Conservation (phyloP, 345 rosid genomes). For the Populus nigra region DNA sequence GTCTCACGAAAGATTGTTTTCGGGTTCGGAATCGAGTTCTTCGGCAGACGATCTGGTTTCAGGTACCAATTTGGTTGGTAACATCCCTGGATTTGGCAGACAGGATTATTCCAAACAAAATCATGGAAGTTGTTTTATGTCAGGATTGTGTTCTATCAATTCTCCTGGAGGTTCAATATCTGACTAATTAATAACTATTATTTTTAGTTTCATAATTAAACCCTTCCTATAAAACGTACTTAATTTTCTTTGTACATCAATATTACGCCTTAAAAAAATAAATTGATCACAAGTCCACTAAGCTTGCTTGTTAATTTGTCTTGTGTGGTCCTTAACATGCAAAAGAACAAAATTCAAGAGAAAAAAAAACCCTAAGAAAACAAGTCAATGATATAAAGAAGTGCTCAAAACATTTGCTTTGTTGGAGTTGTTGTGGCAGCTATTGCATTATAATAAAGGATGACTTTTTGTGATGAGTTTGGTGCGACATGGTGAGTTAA, state of each 20-base stretch:
- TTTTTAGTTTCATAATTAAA: not conserved
- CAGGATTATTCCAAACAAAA: slow-evolving; percentile 22
- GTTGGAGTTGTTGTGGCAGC: slow-evolving; percentile 28
- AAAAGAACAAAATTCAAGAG: not conserved
- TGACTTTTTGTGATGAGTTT: slow-evolving; percentile 7
- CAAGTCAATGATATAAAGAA: slow-evolving; percentile 22
- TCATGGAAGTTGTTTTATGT: slow-evolving; percentile 13
- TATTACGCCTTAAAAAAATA: not conserved
- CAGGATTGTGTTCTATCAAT: slow-evolving; percentile 26
- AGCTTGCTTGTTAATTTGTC: not conserved
- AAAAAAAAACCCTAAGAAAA: not conserved
- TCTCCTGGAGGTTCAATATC: slow-evolving; percentile 9
- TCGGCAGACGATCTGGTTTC: slow-evolving; percentile 32
- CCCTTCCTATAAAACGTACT: not conserved
- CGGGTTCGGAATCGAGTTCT: slow-evolving; percentile 29
- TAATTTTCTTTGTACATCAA: not conserved
- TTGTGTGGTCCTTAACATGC: slow-evolving; percentile 9
- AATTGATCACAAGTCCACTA: not conserved
- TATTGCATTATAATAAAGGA: not conserved
- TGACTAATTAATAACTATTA: slow-evolving; percentile 13
- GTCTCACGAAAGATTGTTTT: slow-evolving; percentile 20
- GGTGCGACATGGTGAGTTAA: slow-evolving; percentile 18
- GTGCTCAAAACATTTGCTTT: not conserved
- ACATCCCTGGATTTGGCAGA: slow-evolving; percentile 31
- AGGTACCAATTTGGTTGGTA: slow-evolving; percentile 14